phyloP scores from a whole-genome alignment of 2,329 filamentous ascomycete genomes.

The Ampelomyces quisqualis region DNA sequence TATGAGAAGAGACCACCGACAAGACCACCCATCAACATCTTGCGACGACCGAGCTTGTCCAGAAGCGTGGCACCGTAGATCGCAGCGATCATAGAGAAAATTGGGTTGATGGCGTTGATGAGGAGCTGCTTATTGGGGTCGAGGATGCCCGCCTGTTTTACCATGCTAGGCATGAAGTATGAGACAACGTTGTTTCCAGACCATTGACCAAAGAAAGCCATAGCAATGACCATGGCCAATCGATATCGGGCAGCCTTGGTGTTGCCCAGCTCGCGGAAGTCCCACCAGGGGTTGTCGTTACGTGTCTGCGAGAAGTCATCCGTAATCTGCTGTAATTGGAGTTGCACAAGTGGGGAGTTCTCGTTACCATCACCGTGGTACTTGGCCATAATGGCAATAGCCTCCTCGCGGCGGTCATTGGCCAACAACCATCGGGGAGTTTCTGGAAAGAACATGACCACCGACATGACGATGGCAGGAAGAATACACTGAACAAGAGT shows the following conservation, averaged over 20 bases:
- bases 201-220: conserved; percentile 48
- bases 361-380: conserved; percentile 56
- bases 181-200: conserved; percentile 44
- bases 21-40: conserved; percentile 43
- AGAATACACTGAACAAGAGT: conserved; percentile 34
- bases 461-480: conserved; percentile 46
- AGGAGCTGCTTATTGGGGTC: conserved; percentile 42
- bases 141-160: conserved; percentile 42
- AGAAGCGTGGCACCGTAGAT: conserved; percentile 43
- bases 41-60: conserved; percentile 36
- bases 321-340: conserved; percentile 43
- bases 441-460: conserved; percentile 59
- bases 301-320: conserved; percentile 30
- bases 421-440: conserved; percentile 52
- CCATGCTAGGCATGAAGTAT: conserved; percentile 36
- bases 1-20: conserved; percentile 39
- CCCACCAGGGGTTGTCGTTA: conserved; percentile 42
- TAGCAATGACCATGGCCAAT: conserved; percentile 43
- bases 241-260: conserved; percentile 38
- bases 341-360: conserved; percentile 37
- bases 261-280: conserved; percentile 37
- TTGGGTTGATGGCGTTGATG: conserved; percentile 47
- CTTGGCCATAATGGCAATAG: conserved; percentile 57
- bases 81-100: conserved; percentile 43
- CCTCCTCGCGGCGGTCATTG: conserved; percentile 58